phyloP scores from a whole-genome alignment of 768 basidiomycete species.

The Trametes punicea region DNA sequence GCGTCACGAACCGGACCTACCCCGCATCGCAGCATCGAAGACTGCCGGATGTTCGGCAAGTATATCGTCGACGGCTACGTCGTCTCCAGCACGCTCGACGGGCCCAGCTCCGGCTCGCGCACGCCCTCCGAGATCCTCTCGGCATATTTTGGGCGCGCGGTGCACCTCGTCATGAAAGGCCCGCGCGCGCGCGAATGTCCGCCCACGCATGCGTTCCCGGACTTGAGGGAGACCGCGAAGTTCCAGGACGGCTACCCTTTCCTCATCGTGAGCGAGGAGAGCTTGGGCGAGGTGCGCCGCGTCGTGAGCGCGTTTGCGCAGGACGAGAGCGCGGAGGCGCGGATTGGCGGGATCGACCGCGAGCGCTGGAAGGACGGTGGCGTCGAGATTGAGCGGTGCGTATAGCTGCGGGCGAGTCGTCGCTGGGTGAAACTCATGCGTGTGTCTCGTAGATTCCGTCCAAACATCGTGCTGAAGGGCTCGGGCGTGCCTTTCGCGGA shows the following conservation, averaged over 20 bases:
- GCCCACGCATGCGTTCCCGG: constrained; percentile 53
- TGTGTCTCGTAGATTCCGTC: constrained; percentile 56
- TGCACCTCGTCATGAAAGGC: constrained; percentile 68
- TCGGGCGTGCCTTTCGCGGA: constrained; percentile 66
- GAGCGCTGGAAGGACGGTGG: constrained; percentile 46
- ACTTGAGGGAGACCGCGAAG: constrained; percentile 50
- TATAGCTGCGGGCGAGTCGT: neutral
- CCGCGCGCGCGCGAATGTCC: constrained; percentile 46
- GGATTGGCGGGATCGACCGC: constrained; percentile 32
- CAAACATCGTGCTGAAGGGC: constrained; percentile 70
- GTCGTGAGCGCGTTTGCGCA: constrained; percentile 48
- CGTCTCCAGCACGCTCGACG: constrained; percentile 40
- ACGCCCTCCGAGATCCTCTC: constrained; percentile 57
- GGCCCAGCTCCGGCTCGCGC: constrained; percentile 28
- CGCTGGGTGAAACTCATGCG: neutral
- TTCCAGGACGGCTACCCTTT: constrained; percentile 76
- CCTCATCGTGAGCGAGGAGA: constrained; percentile 65
- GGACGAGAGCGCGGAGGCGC: constrained; percentile 31
- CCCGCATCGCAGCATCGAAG: constrained; percentile 43
- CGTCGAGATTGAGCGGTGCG: constrained; percentile 58
- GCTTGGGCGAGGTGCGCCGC: constrained; percentile 48
- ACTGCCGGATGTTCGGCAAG: constrained; percentile 48
- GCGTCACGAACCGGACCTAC: neutral
- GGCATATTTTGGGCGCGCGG: constrained; percentile 55
- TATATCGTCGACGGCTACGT: constrained; percentile 64